A percentile compares a stretch with the other conserved stretches of the same genome.
phyloP scores from a whole-genome alignment of 805 yeast genomes.

The Cyberlindnera bimundalis region DNA sequence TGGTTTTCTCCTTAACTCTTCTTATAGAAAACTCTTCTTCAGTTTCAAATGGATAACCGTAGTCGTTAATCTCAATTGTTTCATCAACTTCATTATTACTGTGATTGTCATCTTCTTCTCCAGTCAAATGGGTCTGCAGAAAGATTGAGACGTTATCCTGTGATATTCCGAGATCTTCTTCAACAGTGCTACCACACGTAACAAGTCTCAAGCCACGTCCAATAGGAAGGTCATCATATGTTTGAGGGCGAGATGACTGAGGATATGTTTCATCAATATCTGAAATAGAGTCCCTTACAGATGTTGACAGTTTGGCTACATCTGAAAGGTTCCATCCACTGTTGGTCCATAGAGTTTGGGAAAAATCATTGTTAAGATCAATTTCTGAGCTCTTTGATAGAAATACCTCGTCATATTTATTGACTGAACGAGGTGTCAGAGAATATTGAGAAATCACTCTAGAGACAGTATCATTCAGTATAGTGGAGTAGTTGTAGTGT shows the following conservation, averaged over 20 bases:
- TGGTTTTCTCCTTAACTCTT: constrained; percentile 13
- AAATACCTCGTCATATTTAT: too few species aligned
- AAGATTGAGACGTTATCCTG: too few species aligned
- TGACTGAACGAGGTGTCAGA: too few species aligned
- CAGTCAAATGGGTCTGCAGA: too few species aligned
- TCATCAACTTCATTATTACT: neutral
- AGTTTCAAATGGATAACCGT: constrained; percentile 1
- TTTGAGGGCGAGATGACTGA: neutral
- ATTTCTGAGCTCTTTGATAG: too few species aligned
- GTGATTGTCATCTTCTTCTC: neutral
- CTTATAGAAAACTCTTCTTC: constrained; percentile 1
- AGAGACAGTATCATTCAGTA: too few species aligned
- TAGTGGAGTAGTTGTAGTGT: too few species aligned
- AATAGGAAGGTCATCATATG: neutral
- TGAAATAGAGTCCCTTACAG: neutral
- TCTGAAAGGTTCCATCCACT: too few species aligned
- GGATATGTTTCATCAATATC: neutral
- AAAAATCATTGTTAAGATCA: too few species aligned
- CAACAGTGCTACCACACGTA: constrained; percentile 19
- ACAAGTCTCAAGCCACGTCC: constrained; percentile 11
- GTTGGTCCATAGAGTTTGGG: too few species aligned
- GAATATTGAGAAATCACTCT: too few species aligned
- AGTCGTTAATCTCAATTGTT: neutral
- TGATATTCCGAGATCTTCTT: neutral
- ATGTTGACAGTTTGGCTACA: too few species aligned